Percentiles rank a stretch among this genome's conserved stretches.
Evolutionary conservation across 495 filamentous ascomycete genomes (phyloP).

Genomic region (Xylaria scruposa): DNA sequence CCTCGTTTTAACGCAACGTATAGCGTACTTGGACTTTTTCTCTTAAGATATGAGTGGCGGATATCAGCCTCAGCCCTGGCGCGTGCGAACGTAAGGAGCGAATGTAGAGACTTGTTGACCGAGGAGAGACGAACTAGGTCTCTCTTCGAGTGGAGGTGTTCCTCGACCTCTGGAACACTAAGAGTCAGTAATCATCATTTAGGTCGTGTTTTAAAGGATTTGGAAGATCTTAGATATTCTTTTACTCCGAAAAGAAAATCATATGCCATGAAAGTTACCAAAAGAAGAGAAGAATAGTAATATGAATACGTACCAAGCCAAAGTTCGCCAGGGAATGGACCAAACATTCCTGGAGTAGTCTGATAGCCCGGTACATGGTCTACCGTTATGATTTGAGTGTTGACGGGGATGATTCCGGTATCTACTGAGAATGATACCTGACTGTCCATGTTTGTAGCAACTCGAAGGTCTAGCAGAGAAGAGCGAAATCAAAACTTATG

Average conservation of each 20-base stretch:
- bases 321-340: not conserved
- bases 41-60: not conserved
- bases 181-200: not conserved
- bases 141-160: not conserved
- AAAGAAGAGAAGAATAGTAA: not conserved
- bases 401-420: not conserved
- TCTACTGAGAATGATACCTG: not conserved
- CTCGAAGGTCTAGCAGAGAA: not conserved
- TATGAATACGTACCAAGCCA: not conserved
- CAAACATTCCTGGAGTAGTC: not conserved
- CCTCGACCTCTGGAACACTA: not conserved
- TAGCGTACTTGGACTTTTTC: not conserved
- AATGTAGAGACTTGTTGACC: not conserved
- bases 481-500: not conserved
- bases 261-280: not conserved
- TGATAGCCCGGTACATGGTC: not conserved
- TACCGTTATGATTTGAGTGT: not conserved
- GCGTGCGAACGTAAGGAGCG: not conserved
- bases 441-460: not conserved
- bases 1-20: not conserved
- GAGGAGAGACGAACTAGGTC: not conserved
- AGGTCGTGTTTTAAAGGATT: not conserved
- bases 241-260: not conserved
- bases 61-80: not conserved
- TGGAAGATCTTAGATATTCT: not conserved